A percentile compares a stretch with the other conserved stretches of the same genome.
These are phyloP conservation scores for Calonectria honghensis DNA, from an alignment of 2,329 filamentous ascomycete genomes.

Conservation along the genomic window DNA sequence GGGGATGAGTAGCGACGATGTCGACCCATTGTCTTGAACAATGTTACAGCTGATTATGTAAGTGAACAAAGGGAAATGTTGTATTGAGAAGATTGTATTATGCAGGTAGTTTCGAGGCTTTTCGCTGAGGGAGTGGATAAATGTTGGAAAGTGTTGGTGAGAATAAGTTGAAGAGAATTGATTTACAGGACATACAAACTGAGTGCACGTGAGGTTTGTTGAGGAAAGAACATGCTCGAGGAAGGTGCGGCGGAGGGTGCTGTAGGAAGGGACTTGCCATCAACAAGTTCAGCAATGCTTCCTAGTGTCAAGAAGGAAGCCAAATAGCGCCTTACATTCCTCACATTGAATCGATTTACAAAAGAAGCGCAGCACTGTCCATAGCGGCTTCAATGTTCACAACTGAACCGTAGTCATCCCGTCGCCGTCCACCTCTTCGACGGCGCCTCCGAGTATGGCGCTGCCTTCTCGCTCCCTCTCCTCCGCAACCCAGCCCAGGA, in stretches of 20 bases:
- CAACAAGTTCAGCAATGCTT: not conserved
- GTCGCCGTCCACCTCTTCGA: conserved; percentile 33
- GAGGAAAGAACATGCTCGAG: not conserved
- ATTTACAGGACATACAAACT: not conserved
- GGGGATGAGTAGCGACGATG: conserved; percentile 47
- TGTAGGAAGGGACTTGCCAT: not conserved
- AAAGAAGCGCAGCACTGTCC: not conserved
- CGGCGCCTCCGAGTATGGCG: conserved; percentile 39
- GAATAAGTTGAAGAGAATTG: not conserved
- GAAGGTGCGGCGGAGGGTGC: not conserved
- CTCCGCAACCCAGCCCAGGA: conserved; percentile 76
- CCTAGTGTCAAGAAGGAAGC: not conserved
- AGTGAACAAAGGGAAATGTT: too few species aligned
- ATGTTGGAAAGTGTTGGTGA: not conserved
- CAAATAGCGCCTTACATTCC: not conserved
- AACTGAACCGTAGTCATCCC: not conserved
- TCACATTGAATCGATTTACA: not conserved
- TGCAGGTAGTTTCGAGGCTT: not conserved
- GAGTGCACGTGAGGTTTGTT: not conserved
- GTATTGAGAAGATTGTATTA: not conserved
- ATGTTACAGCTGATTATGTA: too few species aligned
- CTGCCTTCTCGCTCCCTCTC: conserved; percentile 61
- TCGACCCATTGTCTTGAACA: conserved; percentile 32
- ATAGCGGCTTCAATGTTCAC: not conserved
- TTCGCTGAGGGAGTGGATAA: not conserved